phyloP scores from a whole-genome alignment of 768 basidiomycete species.

The Rhizopogon vinicolor region DNA sequence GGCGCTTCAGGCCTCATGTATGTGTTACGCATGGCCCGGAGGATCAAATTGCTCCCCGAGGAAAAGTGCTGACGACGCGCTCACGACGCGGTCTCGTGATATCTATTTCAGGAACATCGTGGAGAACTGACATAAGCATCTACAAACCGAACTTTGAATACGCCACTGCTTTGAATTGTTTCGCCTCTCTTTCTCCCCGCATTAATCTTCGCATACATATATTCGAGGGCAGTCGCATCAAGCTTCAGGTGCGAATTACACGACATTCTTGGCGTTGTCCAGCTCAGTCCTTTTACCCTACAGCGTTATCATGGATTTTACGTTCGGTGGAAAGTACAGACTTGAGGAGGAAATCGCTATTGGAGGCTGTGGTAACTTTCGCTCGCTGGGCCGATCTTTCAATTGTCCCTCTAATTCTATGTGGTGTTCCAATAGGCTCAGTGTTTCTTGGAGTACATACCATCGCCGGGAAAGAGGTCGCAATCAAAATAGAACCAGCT shows the following conservation, averaged over 20 bases:
- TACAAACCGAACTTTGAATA: conserved; percentile 9
- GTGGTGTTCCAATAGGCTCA: conserved; percentile 43
- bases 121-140: conserved; percentile 19
- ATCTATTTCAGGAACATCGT: neutral
- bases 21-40: too few relatives aligned
- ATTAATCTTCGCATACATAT: neutral
- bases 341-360: conserved; percentile 78
- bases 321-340: conserved; percentile 73
- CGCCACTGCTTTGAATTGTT: neutral
- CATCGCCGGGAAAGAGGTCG: conserved; percentile 78
- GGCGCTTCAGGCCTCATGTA: too few relatives aligned
- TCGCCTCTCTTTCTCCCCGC: neutral
- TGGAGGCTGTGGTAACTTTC: conserved; percentile 62
- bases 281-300: neutral
- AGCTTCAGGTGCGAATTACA: neutral
- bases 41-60: too few relatives aligned
- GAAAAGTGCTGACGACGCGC: neutral
- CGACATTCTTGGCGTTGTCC: neutral
- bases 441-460: conserved; percentile 79
- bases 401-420: conserved; percentile 7
- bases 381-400: neutral
- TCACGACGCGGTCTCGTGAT: conserved; percentile 28
- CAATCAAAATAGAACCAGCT: conserved; percentile 78
- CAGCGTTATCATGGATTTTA: conserved; percentile 26
- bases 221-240: neutral